Base-by-base conservation (phyloP, 176 grass and related monocot genomes). In the Urochloa ruziziensis region DNA sequence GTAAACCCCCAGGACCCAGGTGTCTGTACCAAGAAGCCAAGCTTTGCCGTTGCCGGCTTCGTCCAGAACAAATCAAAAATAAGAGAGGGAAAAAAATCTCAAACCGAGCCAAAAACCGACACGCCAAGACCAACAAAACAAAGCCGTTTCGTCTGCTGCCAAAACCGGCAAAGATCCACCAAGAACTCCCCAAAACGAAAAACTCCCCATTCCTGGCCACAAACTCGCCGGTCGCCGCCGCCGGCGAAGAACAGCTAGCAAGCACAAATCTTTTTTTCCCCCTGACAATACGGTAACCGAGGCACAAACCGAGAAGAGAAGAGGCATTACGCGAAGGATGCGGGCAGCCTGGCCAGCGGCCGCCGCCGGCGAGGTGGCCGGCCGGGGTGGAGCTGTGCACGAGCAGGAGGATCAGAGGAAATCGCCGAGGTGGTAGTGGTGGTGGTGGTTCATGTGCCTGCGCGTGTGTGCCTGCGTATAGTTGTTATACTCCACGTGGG, bases 401-500 rank as follows among this genome's bases (percentile, higher is more conserved):
- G n/a, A 36, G 48, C 17, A 53, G 19, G 30, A 69, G 63, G 62
- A 39, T 52, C 51, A 40, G 48, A 37, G 47, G 23, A 27, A 39
- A 64, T n/a, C 39, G 10, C 58, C 48, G 64, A 40, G 63, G 40
- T 21, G 80, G 73, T 43, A 44, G 40, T 5, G 37, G 64, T 49
- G 65, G 54, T 56, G 49, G 17, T 63, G 54, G 29, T 56, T 81
- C 79, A 70, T 81, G 79, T 62, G 67, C 75, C 8, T 34, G 84
- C 32, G 82, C 71, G 72, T 67, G 71, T 17, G 78, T 16, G 74
- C 13, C 67, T 44, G 69, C 25, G 81, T 52, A 65, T 71, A 10
- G 51, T 62, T 40, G 67, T 74, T 74, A 79, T 74, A 59, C 72
- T 60, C 67, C 84, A 90, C 84, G 84, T 90, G 89, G 69, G 25